Conservation (phyloP, 257 asterid genomes). For the Solanum tarapatanum region DNA sequence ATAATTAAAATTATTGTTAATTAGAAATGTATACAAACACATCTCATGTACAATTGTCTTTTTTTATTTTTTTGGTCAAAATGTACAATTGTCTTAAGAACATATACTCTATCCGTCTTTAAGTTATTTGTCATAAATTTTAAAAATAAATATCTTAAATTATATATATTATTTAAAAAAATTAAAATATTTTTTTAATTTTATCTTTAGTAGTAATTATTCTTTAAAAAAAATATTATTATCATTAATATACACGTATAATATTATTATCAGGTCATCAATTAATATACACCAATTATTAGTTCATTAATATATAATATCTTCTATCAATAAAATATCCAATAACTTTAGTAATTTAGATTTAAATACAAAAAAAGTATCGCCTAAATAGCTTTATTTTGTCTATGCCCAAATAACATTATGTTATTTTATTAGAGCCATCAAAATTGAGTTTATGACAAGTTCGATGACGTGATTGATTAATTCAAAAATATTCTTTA, state of each 20-base stretch:
- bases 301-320: neutral
- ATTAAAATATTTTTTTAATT: too few species aligned
- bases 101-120: too few species aligned
- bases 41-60: neutral
- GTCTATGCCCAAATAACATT: neutral
- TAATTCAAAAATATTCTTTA: neutral
- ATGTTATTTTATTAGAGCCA: neutral
- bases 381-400: neutral
- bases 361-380: neutral
- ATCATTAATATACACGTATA: too few species aligned
- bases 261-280: neutral
- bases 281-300: neutral
- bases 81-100: neutral
- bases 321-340: neutral
- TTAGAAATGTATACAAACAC: neutral
- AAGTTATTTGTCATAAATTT: neutral
- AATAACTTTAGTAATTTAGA: neutral
- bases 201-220: too few species aligned
- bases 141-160: too few species aligned
- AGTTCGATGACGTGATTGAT: neutral
- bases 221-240: too few species aligned
- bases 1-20: neutral
- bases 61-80: too few species aligned
- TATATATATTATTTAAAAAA: too few species aligned
- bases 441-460: neutral